Conservation (phyloP, 2,329 filamentous ascomycete species). For the Colletotrichum sp. region DNA sequence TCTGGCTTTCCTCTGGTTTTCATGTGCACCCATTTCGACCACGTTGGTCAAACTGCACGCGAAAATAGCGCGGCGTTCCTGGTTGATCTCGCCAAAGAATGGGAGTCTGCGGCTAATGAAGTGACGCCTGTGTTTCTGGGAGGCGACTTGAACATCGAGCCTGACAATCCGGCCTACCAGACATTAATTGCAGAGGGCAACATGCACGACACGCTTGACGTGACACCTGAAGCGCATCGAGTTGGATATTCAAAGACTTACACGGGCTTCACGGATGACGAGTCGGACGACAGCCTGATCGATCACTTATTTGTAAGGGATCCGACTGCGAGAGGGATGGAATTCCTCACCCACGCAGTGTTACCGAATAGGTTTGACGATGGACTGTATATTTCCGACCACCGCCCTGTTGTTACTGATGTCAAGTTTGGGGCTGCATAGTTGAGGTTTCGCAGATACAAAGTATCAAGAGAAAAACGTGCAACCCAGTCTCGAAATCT, state of each 20-base stretch:
- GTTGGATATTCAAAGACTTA: slow-evolving; percentile 33
- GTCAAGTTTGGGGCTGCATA: slow-evolving; percentile 8
- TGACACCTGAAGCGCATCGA: slow-evolving; percentile 25
- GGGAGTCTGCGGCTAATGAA: slow-evolving; percentile 7
- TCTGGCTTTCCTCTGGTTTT: slow-evolving; percentile 45
- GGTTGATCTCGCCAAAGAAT: slow-evolving; percentile 32
- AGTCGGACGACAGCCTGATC: slow-evolving; percentile 21
- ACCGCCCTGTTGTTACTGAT: slow-evolving; percentile 35
- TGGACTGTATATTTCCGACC: slow-evolving; percentile 35
- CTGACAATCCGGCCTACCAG: slow-evolving; percentile 29
- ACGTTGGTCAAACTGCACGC: slow-evolving; percentile 46
- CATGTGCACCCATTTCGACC: slow-evolving; percentile 60
- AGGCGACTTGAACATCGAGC: slow-evolving; percentile 35
- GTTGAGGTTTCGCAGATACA: rapidly evolving
- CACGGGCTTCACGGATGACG: slow-evolving; percentile 31
- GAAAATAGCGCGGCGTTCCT: slow-evolving; percentile 45
- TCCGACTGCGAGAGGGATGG: slow-evolving; percentile 17
- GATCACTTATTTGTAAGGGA: slow-evolving; percentile 37
- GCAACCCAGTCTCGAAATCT: background rate
- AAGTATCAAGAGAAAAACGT: rapidly evolving
- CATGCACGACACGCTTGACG: slow-evolving; percentile 28
- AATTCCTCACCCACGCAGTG: slow-evolving; percentile 29
- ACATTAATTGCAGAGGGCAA: slow-evolving; percentile 24
- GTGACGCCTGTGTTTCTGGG: slow-evolving; percentile 33
- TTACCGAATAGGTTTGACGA: slow-evolving; percentile 30